Evolutionary conservation across 2,329 filamentous ascomycete genomes (phyloP).

Genomic region (Fusarium sp.): DNA sequence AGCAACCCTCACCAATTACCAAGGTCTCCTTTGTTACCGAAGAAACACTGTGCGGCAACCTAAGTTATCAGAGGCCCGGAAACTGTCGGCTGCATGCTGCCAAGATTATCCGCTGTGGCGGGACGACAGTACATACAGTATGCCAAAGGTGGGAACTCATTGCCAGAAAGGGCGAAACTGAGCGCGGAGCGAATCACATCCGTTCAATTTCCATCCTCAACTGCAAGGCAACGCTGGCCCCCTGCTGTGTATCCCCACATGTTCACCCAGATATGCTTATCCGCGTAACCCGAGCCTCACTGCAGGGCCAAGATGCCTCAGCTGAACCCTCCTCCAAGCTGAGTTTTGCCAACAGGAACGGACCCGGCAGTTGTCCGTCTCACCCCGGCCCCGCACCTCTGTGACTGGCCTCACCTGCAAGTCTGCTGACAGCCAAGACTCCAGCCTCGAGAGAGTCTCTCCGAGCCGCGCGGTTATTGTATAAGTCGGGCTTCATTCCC

Average conservation of each 20-base stretch:
- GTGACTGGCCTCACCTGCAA: not conserved
- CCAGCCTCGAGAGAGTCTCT: not conserved
- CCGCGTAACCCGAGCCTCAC: not conserved
- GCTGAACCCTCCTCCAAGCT: not conserved
- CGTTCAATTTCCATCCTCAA: not conserved
- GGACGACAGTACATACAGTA: not conserved
- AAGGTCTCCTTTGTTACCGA: not conserved
- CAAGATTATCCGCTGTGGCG: not conserved
- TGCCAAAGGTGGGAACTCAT: not conserved
- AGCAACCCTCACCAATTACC: not conserved
- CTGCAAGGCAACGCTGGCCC: not conserved
- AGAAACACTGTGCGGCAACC: not conserved
- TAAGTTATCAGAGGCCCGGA: not conserved
- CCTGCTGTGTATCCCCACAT: not conserved
- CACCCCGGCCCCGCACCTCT: not conserved
- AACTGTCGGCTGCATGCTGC: not conserved
- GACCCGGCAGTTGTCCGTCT: not conserved
- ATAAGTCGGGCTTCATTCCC: conserved; percentile 3
- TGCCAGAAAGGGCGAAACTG: not conserved
- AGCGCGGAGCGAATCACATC: not conserved
- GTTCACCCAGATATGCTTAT: not conserved
- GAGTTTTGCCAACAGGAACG: too few species aligned
- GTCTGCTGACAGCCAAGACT: conserved; percentile 11
- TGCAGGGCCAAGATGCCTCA: not conserved
- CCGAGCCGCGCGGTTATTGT: not conserved